Conservation (phyloP, 345 rosid species). For the Bruguiera parviflora region DNA sequence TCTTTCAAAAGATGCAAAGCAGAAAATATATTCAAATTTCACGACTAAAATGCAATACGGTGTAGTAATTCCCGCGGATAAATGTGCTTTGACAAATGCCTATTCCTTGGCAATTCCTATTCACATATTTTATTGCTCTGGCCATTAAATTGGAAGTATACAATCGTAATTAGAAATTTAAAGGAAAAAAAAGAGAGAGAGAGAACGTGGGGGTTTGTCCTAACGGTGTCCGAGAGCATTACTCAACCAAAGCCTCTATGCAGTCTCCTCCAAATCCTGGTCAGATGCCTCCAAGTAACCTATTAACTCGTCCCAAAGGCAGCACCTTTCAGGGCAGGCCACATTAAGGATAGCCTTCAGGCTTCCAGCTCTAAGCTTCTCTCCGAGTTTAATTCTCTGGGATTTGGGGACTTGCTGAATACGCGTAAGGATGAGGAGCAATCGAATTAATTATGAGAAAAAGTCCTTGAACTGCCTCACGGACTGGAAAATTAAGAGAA, state of each 20-base stretch:
- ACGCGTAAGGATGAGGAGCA: conserved; percentile 8
- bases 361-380: conserved; percentile 41
- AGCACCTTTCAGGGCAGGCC: conserved; percentile 44
- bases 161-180: too few relatives aligned
- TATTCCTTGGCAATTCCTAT: too few relatives aligned
- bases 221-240: not conserved
- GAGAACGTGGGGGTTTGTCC: too few relatives aligned
- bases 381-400: conserved; percentile 30
- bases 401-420: conserved; percentile 49
- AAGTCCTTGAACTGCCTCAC: not conserved
- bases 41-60: too few relatives aligned
- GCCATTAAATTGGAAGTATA: too few relatives aligned
- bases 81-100: too few relatives aligned
- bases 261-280: conserved; percentile 8
- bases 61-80: too few relatives aligned
- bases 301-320: conserved; percentile 33
- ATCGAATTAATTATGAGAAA: not conserved
- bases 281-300: not conserved
- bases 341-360: conserved; percentile 30
- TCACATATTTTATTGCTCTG: too few relatives aligned
- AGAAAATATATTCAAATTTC: too few relatives aligned
- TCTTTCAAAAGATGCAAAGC: too few relatives aligned
- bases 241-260: not conserved
- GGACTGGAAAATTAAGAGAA: not conserved
- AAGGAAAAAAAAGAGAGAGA: too few relatives aligned